Conservation (phyloP, 2,329 filamentous ascomycete species). For the Talaromyces pinophilus region DNA sequence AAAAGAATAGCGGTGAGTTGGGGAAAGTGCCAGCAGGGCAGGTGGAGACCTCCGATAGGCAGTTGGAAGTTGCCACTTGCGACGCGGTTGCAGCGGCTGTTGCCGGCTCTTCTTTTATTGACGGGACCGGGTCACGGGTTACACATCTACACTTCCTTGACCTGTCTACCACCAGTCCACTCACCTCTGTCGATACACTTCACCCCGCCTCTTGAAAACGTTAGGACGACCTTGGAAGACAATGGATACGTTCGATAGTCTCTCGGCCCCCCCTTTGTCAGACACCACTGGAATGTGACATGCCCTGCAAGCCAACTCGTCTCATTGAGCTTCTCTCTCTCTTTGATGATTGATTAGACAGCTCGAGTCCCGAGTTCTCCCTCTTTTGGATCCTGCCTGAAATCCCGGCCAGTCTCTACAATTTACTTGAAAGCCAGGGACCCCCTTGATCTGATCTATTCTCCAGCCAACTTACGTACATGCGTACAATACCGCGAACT, state of each 20-base stretch:
- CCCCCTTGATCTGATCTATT: neutral
- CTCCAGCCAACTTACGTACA: neutral
- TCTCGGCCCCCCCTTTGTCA: slow-evolving; percentile 4
- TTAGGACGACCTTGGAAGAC: neutral
- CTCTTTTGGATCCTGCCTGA: neutral
- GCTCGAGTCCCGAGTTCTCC: neutral
- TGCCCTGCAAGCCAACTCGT: neutral
- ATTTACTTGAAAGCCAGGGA: neutral
- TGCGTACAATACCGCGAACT: neutral
- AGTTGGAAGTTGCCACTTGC: neutral
- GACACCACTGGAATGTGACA: neutral
- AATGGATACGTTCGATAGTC: slow-evolving; percentile 5
- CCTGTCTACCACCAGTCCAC: neutral
- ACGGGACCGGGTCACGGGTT: slow-evolving; percentile 7
- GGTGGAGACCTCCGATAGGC: slow-evolving; percentile 5
- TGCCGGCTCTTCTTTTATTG: slow-evolving; percentile 2
- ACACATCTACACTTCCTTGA: neutral
- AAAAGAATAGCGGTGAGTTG: slow-evolving; percentile 14
- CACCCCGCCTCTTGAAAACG: neutral
- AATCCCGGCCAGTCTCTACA: neutral
- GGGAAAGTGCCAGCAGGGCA: slow-evolving; percentile 7
- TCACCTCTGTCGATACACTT: neutral
- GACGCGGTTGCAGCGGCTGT: slow-evolving; percentile 12
- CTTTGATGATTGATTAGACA: slow-evolving; percentile 9
- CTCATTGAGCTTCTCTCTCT: neutral